These are phyloP conservation scores for Nymphaea colorata DNA, from an alignment of 164 flowering plant species.

Conservation along the genomic window DNA sequence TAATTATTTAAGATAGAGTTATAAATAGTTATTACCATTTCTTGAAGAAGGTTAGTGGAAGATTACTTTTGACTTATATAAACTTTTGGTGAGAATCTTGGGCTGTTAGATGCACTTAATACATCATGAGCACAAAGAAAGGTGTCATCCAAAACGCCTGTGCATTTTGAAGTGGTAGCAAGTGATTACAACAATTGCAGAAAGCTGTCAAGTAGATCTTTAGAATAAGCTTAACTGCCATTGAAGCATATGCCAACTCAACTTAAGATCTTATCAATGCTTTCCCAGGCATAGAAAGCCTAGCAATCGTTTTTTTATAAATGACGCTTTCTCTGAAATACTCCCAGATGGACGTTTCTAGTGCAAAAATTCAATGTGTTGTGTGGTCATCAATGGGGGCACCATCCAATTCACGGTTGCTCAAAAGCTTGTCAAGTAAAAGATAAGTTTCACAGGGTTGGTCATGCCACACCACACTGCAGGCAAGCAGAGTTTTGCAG, in stretches of 20 bases:
- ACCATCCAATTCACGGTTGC: slow-evolving; percentile 41
- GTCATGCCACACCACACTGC: background rate
- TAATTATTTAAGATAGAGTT: no score
- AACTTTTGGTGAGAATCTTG: no score
- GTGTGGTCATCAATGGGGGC: slow-evolving; percentile 42
- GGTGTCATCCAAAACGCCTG: no score
- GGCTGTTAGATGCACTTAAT: no score
- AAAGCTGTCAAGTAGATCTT: background rate
- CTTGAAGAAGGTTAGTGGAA: no score
- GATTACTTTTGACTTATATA: no score
- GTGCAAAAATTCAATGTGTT: slow-evolving; percentile 40
- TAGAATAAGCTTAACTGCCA: background rate
- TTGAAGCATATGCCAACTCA: slow-evolving; percentile 39
- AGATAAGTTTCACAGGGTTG: background rate
- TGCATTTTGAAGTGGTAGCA: no score
- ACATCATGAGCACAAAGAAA: no score
- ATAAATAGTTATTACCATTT: no score
- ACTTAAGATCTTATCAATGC: slow-evolving; percentile 50
- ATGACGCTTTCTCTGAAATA: slow-evolving; percentile 53
- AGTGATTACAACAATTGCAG: no score
- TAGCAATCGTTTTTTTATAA: slow-evolving; percentile 53
- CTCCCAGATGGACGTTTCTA: slow-evolving; percentile 56
- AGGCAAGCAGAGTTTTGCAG: background rate
- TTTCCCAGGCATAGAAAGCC: slow-evolving; percentile 59
- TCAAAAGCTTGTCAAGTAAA: slow-evolving; percentile 20